These are phyloP conservation scores for Pinus taeda DNA, from an alignment of 75 land plant genomes.

Conservation along the genomic window DNA sequence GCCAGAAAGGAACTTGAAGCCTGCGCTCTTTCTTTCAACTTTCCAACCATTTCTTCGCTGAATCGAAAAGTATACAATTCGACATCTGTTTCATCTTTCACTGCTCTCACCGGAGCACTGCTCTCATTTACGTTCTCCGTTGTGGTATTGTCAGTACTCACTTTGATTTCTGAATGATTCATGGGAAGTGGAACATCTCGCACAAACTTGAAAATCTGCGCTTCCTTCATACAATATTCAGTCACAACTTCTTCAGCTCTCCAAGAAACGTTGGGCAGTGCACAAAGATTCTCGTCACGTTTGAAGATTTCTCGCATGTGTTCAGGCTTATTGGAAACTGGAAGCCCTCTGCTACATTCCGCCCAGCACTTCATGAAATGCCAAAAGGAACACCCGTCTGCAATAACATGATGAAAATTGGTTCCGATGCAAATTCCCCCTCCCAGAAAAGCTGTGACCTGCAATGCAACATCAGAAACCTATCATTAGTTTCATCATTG, in stretches of 20 bases:
- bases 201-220: too few species aligned
- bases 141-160: too few species aligned
- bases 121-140: too few species aligned
- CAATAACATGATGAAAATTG: neutral
- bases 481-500: neutral
- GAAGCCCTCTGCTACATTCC: neutral
- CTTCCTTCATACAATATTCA: too few species aligned
- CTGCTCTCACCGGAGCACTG: too few species aligned
- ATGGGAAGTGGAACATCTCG: too few species aligned
- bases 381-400: constrained; percentile 14
- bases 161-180: too few species aligned
- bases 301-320: neutral
- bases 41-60: neutral
- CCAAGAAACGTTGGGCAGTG: too few species aligned
- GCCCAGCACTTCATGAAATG: constrained; percentile 19
- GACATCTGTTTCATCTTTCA: too few species aligned
- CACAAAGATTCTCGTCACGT: too few species aligned
- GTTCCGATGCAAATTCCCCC: constrained; percentile 13
- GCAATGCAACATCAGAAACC: neutral
- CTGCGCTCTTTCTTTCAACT: too few species aligned
- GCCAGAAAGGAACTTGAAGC: constrained; percentile 18
- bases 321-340: neutral
- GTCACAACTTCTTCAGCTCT: too few species aligned
- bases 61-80: neutral
- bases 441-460: constrained; percentile 7